Base-by-base conservation (phyloP, 2,329 filamentous ascomycete genomes). In the Neofusicoccum kwambonambiense region DNA sequence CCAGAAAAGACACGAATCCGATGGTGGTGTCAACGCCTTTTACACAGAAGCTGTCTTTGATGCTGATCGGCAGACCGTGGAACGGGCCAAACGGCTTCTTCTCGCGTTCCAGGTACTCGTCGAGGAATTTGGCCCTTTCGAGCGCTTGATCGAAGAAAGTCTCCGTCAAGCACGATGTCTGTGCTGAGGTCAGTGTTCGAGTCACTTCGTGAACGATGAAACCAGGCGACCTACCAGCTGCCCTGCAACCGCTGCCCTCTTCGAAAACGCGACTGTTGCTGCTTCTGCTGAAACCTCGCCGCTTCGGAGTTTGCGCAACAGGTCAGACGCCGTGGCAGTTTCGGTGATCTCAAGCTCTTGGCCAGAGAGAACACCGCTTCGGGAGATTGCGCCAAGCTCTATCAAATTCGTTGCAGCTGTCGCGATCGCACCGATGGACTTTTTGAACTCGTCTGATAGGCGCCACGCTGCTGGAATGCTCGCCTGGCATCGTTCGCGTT, bases 171-270 rank as follows among this genome's bases (percentile, higher is more conserved):
- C 76, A 79, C 47, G 77, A 78, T 17, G 75, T 78, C 62, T 64
- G 31, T n/a, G 22, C 15, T 11, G 3, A 27, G 17, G 6, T 22
- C 17, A 44, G 19, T 13, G 34, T 13, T 31, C 54, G 6, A 22
- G 15, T 6, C 11, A 42, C 8, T 31, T 39, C 37, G 3, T 22
- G 31, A 6, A 44, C 19, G 5, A 1, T 9, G 37, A 9, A 27
- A 22, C 8, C 8, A 41, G n/a, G 11, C 17, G 17, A 45, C 50
- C 13, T 22, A 64, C 62, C 19, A 87, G 74, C 69, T 89, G 87
- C 64, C 89, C 86, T 1, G 87, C 86, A 49, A 84, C 78, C 0
- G 81, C 79, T 1, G 82, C 81, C 6, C 82, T 76, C 69, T 84
- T 84, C 67, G 81, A 82, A 68, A 84, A 89, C 0, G 85, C 86